These are phyloP conservation scores for Selaginella moellendorffii DNA, from an alignment of 75 land plant genomes.

Conservation along the genomic window DNA sequence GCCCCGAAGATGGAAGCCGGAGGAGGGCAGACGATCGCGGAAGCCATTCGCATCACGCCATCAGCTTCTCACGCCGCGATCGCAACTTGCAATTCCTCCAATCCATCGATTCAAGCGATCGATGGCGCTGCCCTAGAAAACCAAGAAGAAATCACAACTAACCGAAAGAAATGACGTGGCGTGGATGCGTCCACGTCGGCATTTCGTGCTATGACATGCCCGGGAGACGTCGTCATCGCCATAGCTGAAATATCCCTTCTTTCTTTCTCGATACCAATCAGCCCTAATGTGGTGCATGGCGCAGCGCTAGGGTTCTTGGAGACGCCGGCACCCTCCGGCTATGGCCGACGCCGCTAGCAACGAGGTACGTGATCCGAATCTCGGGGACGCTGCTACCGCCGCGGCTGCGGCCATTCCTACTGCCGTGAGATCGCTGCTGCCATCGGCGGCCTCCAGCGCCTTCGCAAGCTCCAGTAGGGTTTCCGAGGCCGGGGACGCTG, in stretches of 20 bases:
- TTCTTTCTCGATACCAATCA: background rate
- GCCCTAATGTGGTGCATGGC: too few species aligned
- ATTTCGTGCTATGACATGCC: too few species aligned
- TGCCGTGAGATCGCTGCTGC: background rate
- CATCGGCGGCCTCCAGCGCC: background rate
- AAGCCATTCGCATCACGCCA: background rate
- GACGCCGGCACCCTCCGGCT: background rate
- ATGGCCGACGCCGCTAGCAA: background rate
- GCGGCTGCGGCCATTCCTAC: background rate
- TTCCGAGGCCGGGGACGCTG: background rate
- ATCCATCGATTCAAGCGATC: too few species aligned
- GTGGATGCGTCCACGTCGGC: background rate
- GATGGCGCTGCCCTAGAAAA: background rate
- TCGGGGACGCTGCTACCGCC: too few species aligned
- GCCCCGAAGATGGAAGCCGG: too few species aligned
- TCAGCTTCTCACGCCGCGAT: too few species aligned
- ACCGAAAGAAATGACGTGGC: background rate
- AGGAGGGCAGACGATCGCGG: background rate
- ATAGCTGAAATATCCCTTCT: background rate
- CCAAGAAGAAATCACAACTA: background rate
- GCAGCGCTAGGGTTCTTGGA: background rate
- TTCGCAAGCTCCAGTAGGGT: background rate
- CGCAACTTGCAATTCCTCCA: too few species aligned
- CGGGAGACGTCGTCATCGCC: too few species aligned
- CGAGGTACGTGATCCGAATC: background rate